Conservation (phyloP, 768 basidiomycete species). For the Coprinopsis strossmayeri region DNA sequence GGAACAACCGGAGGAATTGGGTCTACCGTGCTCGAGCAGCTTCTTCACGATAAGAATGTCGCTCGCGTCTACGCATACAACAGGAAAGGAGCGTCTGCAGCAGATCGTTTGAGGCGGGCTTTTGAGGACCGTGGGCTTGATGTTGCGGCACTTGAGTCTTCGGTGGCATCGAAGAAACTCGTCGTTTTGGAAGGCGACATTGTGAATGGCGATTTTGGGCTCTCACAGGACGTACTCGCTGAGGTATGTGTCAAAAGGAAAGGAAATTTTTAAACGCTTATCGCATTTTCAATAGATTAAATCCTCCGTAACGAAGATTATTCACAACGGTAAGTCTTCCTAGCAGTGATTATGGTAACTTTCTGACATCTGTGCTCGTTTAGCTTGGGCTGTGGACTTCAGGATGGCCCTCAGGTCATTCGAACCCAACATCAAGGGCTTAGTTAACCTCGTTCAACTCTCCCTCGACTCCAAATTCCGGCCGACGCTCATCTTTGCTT, state of each 20-base stretch:
- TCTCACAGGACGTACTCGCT: constrained; percentile 18
- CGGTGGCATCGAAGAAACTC: constrained; percentile 20
- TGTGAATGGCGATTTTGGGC: constrained; percentile 21
- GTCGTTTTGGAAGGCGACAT: constrained; percentile 31
- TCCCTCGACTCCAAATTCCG: constrained; percentile 23
- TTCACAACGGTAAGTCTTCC: constrained; percentile 28
- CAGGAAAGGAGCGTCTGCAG: constrained; percentile 11
- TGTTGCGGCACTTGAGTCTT: constrained; percentile 19
- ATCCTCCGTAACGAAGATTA: constrained; percentile 28
- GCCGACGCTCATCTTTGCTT: constrained; percentile 33
- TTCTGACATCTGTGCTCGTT: neutral
- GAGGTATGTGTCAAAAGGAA: constrained; percentile 25
- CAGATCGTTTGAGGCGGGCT: constrained; percentile 16
- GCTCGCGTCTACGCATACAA: constrained; percentile 29
- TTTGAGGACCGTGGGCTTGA: constrained; percentile 23
- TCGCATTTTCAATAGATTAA: too few species aligned
- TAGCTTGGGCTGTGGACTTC: constrained; percentile 43
- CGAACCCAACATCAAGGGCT: constrained; percentile 33
- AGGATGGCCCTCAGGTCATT: constrained; percentile 36
- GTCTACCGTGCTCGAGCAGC: constrained; percentile 23
- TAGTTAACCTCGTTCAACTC: constrained; percentile 34
- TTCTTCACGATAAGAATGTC: constrained; percentile 21
- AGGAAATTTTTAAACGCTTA: too few species aligned
- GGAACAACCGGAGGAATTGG: constrained; percentile 32
- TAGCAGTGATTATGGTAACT: neutral